Evolutionary conservation across 257 asterid genomes (phyloP).

Genomic region (Plantago ovata): DNA sequence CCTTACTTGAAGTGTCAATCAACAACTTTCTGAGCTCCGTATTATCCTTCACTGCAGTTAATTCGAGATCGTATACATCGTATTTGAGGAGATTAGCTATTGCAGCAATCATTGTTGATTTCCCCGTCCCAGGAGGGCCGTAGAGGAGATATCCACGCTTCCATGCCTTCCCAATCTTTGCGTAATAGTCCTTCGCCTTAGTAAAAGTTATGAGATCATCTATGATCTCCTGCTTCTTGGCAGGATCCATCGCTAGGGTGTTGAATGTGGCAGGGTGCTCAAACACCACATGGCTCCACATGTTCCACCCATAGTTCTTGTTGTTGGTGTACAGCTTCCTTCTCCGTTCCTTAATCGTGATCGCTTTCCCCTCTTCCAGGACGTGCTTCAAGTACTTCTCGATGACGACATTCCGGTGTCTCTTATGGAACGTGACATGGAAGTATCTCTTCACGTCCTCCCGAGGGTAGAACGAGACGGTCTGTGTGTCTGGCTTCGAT

Average conservation of each 20-base stretch:
- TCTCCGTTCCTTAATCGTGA: slow-evolving; percentile 32
- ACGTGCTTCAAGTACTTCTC: slow-evolving; percentile 34
- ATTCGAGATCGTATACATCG: slow-evolving; percentile 45
- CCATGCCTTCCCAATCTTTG: slow-evolving; percentile 63
- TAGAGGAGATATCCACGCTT: slow-evolving; percentile 47
- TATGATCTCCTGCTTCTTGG: slow-evolving; percentile 34
- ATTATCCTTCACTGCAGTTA: slow-evolving; percentile 43
- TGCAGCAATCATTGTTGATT: slow-evolving; percentile 55
- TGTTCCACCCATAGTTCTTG: slow-evolving; percentile 27
- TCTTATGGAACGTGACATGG: slow-evolving; percentile 40
- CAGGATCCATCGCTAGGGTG: slow-evolving; percentile 52
- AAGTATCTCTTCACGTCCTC: slow-evolving; percentile 37
- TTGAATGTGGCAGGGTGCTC: slow-evolving; percentile 45
- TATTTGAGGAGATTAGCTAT: slow-evolving; percentile 46
- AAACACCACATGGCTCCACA: slow-evolving; percentile 51
- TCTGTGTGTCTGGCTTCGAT: slow-evolving; percentile 7
- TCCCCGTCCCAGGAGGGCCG: slow-evolving; percentile 50
- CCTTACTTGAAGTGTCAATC: slow-evolving; percentile 40
- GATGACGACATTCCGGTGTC: slow-evolving; percentile 22
- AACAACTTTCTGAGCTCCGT: slow-evolving; percentile 40
- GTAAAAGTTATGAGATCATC: slow-evolving; percentile 39
- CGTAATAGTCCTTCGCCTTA: slow-evolving; percentile 39
- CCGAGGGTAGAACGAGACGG: slow-evolving; percentile 38
- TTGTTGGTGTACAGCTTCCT: slow-evolving; percentile 42
- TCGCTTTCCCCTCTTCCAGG: slow-evolving; percentile 39